Evolutionary conservation across 495 filamentous ascomycete genomes (phyloP).

Genomic region (Mytilinidion resinicola): DNA sequence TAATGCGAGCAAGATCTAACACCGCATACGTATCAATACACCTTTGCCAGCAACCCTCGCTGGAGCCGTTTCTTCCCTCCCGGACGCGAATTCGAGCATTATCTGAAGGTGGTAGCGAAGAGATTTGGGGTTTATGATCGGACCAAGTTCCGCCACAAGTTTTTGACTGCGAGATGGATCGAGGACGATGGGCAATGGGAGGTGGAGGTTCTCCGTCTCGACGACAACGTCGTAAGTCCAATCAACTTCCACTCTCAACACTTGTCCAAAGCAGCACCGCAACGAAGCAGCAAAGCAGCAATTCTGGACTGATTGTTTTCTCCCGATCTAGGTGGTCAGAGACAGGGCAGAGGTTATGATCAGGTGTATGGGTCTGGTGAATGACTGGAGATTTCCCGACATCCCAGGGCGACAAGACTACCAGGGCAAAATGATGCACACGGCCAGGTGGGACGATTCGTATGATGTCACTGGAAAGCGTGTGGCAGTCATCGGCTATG

Average conservation of each 20-base stretch:
- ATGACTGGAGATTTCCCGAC: slow-evolving; percentile 13
- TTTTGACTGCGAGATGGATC: slow-evolving; percentile 8
- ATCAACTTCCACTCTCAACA: not conserved
- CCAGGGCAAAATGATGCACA: slow-evolving; percentile 12
- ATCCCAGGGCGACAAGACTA: slow-evolving; percentile 6
- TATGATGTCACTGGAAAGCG: slow-evolving; percentile 8
- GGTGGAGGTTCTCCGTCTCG: slow-evolving; percentile 5
- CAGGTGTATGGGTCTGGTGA: slow-evolving; percentile 7
- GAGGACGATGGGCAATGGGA: slow-evolving; percentile 12
- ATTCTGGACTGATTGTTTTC: not conserved
- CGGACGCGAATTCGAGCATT: not conserved
- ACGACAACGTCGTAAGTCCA: slow-evolving; percentile 4
- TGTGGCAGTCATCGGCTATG: slow-evolving; percentile 14
- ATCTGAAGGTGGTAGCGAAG: slow-evolving; percentile 3
- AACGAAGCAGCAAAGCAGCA: too few relatives aligned
- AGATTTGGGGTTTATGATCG: slow-evolving; percentile 15
- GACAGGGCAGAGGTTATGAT: slow-evolving; percentile 13
- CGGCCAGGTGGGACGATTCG: slow-evolving; percentile 6
- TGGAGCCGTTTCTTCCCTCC: slow-evolving; percentile 8
- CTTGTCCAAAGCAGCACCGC: not conserved
- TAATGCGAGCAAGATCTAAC: slow-evolving; percentile 8
- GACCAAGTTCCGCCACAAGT: slow-evolving; percentile 3
- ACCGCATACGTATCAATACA: slow-evolving; percentile 15
- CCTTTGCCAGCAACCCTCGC: slow-evolving; percentile 12
- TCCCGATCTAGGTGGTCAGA: not conserved